A percentile compares a stretch with the other conserved stretches of the same genome.
phyloP scores from a whole-genome alignment of 441 rosid species.

The Syzygium malaccense region DNA sequence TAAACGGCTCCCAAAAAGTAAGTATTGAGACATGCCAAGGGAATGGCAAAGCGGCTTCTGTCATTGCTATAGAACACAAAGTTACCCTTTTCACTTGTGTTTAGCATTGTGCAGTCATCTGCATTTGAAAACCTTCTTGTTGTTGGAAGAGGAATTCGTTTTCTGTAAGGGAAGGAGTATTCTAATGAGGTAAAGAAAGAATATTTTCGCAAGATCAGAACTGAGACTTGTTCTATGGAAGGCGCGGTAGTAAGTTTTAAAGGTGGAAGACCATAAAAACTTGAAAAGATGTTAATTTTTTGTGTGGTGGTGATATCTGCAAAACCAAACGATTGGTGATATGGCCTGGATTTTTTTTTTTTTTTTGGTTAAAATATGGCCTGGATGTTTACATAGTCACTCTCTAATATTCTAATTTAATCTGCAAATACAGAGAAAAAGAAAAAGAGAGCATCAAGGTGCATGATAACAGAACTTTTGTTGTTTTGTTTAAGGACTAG shows the following conservation, averaged over 20 bases:
- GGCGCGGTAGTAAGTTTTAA: background rate
- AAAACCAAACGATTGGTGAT: background rate
- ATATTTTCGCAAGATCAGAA: background rate
- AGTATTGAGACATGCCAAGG: background rate
- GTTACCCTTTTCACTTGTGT: slow-evolving; percentile 19
- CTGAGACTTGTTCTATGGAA: background rate
- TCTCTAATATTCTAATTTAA: background rate
- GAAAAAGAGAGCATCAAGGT: background rate
- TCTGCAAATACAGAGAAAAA: background rate
- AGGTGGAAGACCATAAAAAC: background rate
- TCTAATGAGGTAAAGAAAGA: too few species aligned
- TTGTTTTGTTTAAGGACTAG: background rate
- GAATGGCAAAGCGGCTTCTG: background rate
- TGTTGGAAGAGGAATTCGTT: background rate
- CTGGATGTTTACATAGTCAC: background rate
- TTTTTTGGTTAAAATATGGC: too few species aligned
- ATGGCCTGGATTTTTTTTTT: background rate
- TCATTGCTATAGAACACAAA: slow-evolving; percentile 25
- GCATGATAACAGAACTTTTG: background rate
- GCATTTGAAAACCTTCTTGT: background rate
- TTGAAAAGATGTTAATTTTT: background rate
- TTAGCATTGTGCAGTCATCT: background rate
- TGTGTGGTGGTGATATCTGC: background rate
- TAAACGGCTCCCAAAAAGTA: background rate
- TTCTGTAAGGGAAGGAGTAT: background rate